Evolutionary conservation across 2,329 filamentous ascomycete genomes (phyloP).

Genomic region (Phialophora macrospora): DNA sequence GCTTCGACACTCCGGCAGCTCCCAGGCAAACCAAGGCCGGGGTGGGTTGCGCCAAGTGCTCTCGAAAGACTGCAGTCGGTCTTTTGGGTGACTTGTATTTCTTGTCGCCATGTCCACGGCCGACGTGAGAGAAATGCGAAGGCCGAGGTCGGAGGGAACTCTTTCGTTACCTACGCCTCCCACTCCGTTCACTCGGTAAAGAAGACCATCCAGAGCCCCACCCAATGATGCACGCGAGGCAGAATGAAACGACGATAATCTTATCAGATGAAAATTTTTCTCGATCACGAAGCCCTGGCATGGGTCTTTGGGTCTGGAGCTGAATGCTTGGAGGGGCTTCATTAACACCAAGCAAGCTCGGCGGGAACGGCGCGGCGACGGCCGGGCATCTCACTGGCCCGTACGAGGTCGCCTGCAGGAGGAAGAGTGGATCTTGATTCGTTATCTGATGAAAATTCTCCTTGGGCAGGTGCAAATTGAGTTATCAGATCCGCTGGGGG

Average conservation of each 20-base stretch:
- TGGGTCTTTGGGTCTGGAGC: background rate
- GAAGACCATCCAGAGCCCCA: background rate
- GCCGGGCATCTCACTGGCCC: too few relatives aligned
- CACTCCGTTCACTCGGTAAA: background rate
- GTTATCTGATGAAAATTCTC: background rate
- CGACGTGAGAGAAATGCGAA: background rate
- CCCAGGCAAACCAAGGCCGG: too few relatives aligned
- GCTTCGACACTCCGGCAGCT: too few relatives aligned
- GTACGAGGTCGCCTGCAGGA: too few relatives aligned
- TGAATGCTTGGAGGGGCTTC: background rate
- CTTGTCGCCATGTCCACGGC: background rate
- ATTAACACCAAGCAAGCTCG: background rate
- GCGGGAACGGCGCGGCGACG: background rate
- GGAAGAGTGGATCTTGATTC: background rate
- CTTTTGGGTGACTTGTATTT: too few relatives aligned
- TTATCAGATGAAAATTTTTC: constrained; percentile 36
- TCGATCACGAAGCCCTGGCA: background rate
- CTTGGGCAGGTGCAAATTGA: background rate
- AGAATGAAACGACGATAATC: constrained; percentile 12
- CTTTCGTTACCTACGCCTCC: too few relatives aligned
- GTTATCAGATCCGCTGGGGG: background rate
- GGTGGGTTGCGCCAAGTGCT: too few relatives aligned
- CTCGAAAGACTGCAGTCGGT: too few relatives aligned
- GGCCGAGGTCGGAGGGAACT: background rate
- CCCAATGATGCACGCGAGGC: background rate